A percentile compares a stretch with the other conserved stretches of the same genome.
Conservation (phyloP, 257 asterid species). For the Pogostemon cablin region DNA sequence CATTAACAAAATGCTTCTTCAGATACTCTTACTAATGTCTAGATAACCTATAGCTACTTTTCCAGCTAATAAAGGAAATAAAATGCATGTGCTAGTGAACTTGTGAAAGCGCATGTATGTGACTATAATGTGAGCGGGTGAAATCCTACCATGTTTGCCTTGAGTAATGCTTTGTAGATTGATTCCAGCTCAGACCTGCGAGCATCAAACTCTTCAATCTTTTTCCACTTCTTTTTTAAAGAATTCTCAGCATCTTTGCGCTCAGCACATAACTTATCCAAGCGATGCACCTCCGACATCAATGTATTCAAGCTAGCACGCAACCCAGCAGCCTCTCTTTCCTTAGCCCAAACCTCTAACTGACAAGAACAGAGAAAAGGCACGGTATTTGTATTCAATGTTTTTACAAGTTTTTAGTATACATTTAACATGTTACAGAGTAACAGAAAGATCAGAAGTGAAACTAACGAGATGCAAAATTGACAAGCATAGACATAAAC, state of each 20-base stretch:
- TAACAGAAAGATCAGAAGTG: neutral
- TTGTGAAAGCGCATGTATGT: neutral
- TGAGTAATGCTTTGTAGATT: conserved; percentile 76
- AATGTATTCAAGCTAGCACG: conserved; percentile 83
- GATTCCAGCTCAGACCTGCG: conserved; percentile 96
- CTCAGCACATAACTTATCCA: conserved; percentile 89
- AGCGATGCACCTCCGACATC: conserved; percentile 82
- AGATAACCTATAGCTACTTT: neutral
- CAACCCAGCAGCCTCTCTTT: conserved; percentile 92
- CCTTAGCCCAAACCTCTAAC: conserved; percentile 99
- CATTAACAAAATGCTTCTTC: conserved; percentile 25
- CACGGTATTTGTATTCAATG: conserved; percentile 10
- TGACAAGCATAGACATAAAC: neutral
- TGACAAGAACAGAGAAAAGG: conserved; percentile 40
- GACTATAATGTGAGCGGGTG: neutral
- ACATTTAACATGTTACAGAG: neutral
- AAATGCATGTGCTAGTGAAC: conserved; percentile 11
- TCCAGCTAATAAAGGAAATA: conserved; percentile 22
- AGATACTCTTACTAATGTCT: conserved; percentile 23
- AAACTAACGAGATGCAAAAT: neutral
- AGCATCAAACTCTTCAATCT: conserved; percentile 96
- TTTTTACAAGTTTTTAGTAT: conserved; percentile 14
- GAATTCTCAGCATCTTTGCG: conserved; percentile 99
- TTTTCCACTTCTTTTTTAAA: conserved; percentile 93
- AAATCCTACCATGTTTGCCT: conserved; percentile 79